These are phyloP conservation scores for Colletotrichum sp. DNA, from an alignment of 2,329 filamentous ascomycete species.

Conservation along the genomic window DNA sequence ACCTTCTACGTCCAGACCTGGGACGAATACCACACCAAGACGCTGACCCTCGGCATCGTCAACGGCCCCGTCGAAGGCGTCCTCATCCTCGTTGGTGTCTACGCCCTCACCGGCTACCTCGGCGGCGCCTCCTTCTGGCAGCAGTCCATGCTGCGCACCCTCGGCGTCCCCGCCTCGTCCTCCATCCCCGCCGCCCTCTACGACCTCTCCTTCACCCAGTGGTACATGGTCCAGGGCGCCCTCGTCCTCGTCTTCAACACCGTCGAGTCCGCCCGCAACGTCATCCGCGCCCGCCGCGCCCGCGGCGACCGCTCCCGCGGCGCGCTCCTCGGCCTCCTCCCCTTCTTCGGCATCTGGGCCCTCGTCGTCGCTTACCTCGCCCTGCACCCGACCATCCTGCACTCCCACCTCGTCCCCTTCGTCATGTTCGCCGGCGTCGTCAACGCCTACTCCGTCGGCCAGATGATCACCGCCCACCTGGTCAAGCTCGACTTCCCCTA, in stretches of 20 bases:
- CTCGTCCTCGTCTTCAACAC: constrained; percentile 87
- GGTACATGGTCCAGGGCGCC: constrained; percentile 88
- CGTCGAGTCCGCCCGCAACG: constrained; percentile 78
- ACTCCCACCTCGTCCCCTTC: constrained; percentile 87
- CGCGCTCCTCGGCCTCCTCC: constrained; percentile 82
- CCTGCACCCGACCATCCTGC: constrained; percentile 83
- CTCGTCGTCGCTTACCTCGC: constrained; percentile 80
- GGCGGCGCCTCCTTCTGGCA: constrained; percentile 96
- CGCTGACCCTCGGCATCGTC: constrained; percentile 87
- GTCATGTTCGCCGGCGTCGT: constrained; percentile 85
- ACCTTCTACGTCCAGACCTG: constrained; percentile 99
- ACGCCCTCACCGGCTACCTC: constrained; percentile 80
- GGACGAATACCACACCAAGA: constrained; percentile 99
- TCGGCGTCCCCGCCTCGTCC: constrained; percentile 69
- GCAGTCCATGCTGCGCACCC: constrained; percentile 73
- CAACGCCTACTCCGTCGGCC: constrained; percentile 93
- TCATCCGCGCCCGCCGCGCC: constrained; percentile 79
- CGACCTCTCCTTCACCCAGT: constrained; percentile 85
- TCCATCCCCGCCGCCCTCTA: constrained; percentile 76
- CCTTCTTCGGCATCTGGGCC: constrained; percentile 80
- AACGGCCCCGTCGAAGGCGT: constrained; percentile 97
- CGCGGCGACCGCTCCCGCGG: constrained; percentile 75
- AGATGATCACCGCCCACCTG: constrained; percentile 94
- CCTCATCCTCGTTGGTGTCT: constrained; percentile 81
- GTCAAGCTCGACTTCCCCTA: constrained; percentile 89